Percentiles rank a stretch among this genome's conserved stretches.
These are phyloP conservation scores for Rhodomyrtus tomentosa DNA, from an alignment of 345 rosid species.

Conservation along the genomic window DNA sequence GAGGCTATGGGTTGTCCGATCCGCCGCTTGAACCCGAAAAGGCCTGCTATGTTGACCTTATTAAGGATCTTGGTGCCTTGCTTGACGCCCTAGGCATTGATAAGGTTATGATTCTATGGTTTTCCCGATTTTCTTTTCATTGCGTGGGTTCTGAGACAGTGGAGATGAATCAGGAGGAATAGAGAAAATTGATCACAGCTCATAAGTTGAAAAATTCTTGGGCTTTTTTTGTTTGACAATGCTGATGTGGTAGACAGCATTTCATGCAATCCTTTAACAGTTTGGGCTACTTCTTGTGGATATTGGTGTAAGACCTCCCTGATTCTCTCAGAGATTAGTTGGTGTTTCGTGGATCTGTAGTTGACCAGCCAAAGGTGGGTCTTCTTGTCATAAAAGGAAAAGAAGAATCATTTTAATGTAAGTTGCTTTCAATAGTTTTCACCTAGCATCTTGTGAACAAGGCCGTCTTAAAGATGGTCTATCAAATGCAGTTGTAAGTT, in stretches of 20 bases:
- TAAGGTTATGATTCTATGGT: conserved; percentile 12
- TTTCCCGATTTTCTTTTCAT: not conserved
- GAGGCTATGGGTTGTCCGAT: conserved; percentile 47
- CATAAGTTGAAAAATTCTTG: not conserved
- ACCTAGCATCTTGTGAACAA: not conserved
- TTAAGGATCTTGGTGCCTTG: conserved; percentile 23
- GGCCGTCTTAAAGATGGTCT: not conserved
- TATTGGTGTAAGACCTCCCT: not conserved
- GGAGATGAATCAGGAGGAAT: not conserved
- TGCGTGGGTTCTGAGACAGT: not conserved
- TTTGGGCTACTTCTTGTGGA: not conserved
- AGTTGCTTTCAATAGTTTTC: not conserved
- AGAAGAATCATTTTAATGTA: not conserved
- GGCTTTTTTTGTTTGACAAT: not conserved
- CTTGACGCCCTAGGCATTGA: conserved; percentile 24
- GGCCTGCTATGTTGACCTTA: conserved; percentile 13
- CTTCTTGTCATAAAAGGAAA: not conserved
- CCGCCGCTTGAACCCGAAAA: conserved; percentile 30
- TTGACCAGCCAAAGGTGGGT: not conserved
- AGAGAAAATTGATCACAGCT: not conserved
- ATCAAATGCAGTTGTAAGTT: not conserved
- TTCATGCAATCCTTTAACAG: not conserved
- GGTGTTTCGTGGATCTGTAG: not conserved
- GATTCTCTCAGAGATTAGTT: not conserved
- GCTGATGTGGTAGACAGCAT: not conserved